Evolutionary conservation across 495 filamentous ascomycete species (phyloP).

Genomic region (Aspergillus egyptiacus): DNA sequence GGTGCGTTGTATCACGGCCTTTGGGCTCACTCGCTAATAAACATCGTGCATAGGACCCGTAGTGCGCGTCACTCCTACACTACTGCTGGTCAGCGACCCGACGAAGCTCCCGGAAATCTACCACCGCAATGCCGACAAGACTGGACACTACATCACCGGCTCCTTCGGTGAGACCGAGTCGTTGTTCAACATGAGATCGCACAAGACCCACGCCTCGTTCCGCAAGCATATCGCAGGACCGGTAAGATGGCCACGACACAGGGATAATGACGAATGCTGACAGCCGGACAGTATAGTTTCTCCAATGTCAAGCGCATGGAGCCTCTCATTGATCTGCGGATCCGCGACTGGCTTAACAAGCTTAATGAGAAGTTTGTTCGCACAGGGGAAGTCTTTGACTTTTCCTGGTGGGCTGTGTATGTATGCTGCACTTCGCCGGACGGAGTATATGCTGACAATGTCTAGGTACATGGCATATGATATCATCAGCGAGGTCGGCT

Average conservation of each 20-base stretch:
- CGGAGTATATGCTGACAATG: neutral
- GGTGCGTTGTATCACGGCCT: slow-evolving; percentile 20
- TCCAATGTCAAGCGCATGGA: slow-evolving; percentile 50
- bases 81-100: slow-evolving; percentile 41
- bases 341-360: slow-evolving; percentile 39
- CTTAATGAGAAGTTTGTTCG: slow-evolving; percentile 38
- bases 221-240: slow-evolving; percentile 39
- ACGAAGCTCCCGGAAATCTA: slow-evolving; percentile 47
- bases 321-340: slow-evolving; percentile 39
- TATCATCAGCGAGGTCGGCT: slow-evolving; percentile 58
- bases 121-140: slow-evolving; percentile 51
- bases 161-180: slow-evolving; percentile 43
- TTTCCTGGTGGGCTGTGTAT: slow-evolving; percentile 47
- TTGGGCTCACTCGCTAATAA: neutral
- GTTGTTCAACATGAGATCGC: slow-evolving; percentile 45
- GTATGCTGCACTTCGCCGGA: neutral
- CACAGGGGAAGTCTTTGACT: slow-evolving; percentile 43
- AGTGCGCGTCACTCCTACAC: slow-evolving; percentile 41
- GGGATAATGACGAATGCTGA: neutral
- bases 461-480: slow-evolving; percentile 52
- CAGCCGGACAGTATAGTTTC: slow-evolving; percentile 44
- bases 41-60: slow-evolving; percentile 30
- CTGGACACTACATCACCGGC: slow-evolving; percentile 47
- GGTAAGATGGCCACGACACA: slow-evolving; percentile 16
- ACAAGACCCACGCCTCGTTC: slow-evolving; percentile 44